phyloP scores from a whole-genome alignment of 2,329 filamentous ascomycete species.

The Mycogone perniciosa region DNA sequence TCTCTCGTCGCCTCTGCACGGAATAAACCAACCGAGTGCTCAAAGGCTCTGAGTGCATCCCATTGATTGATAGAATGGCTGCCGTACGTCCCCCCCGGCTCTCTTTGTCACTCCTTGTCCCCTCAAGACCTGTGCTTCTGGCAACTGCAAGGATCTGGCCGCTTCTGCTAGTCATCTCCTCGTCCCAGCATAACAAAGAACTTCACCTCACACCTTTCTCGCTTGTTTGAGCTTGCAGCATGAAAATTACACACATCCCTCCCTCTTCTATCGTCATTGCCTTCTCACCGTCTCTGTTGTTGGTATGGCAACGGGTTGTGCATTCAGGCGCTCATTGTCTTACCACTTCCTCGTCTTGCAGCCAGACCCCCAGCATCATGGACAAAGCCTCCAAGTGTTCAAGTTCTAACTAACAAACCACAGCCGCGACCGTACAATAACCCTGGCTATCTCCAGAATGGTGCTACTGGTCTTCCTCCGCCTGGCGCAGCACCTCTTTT shows the following conservation, averaged over 20 bases:
- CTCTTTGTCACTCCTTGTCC: neutral
- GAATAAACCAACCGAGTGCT: slow-evolving; percentile 1
- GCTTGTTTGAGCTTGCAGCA: too few relatives aligned
- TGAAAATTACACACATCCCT: too few relatives aligned
- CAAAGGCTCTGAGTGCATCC: slow-evolving; percentile 14
- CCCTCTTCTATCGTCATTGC: too few relatives aligned
- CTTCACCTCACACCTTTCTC: too few relatives aligned
- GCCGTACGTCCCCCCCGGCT: slow-evolving; percentile 30
- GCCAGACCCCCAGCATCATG: too few relatives aligned
- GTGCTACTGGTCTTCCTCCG: slow-evolving; percentile 46
- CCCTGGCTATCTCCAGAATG: slow-evolving; percentile 58
- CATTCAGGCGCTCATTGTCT: too few relatives aligned
- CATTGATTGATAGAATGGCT: slow-evolving; percentile 36
- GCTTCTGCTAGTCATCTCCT: neutral
- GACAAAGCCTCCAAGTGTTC: neutral
- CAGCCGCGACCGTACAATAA: slow-evolving; percentile 43
- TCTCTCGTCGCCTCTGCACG: slow-evolving; percentile 10
- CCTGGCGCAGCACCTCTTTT: slow-evolving; percentile 58
- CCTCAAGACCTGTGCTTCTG: neutral
- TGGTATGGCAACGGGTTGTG: too few relatives aligned
- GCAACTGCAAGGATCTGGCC: neutral
- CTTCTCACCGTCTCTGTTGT: too few relatives aligned
- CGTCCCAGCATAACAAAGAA: neutral
- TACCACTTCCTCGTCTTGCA: too few relatives aligned
- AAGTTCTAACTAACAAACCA: slow-evolving; percentile 18